phyloP scores from a whole-genome alignment of 2,329 filamentous ascomycete genomes.

The Davidsoniella virescens region DNA sequence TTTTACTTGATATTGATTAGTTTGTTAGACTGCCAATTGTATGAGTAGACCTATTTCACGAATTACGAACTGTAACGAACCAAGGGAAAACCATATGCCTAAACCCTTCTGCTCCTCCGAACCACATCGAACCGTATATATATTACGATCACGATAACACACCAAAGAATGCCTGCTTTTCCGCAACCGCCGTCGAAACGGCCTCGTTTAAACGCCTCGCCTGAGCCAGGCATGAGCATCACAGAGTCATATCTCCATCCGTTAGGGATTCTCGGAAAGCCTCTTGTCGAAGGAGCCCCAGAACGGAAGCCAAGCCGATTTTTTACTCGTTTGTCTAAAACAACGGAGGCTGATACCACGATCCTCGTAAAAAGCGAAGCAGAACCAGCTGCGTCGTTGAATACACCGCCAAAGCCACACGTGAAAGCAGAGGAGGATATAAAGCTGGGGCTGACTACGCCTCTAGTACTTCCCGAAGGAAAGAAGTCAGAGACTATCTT shows the following conservation, averaged over 20 bases:
- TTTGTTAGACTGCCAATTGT: background rate
- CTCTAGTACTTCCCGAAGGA: no score
- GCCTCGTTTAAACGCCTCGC: constrained; percentile 2
- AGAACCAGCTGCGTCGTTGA: no score
- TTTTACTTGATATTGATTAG: background rate
- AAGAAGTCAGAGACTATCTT: no score
- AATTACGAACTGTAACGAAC: background rate
- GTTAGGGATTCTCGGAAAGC: background rate
- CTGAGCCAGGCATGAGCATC: background rate
- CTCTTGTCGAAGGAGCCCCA: background rate
- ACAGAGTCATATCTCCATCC: constrained; percentile 10
- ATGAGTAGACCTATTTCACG: background rate
- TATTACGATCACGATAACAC: background rate
- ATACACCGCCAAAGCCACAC: no score
- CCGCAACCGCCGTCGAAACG: constrained; percentile 7
- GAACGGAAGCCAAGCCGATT: constrained; percentile 4
- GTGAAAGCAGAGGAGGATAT: no score
- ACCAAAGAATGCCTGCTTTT: background rate
- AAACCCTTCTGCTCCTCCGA: background rate
- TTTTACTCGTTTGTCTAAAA: background rate
- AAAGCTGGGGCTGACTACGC: no score
- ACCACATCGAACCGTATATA: background rate
- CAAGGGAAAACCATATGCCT: background rate
- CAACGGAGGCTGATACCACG: no score
- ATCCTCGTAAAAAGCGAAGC: no score